Evolutionary conservation across 768 basidiomycete species (phyloP).

Genomic region (Amanita thiersii): DNA sequence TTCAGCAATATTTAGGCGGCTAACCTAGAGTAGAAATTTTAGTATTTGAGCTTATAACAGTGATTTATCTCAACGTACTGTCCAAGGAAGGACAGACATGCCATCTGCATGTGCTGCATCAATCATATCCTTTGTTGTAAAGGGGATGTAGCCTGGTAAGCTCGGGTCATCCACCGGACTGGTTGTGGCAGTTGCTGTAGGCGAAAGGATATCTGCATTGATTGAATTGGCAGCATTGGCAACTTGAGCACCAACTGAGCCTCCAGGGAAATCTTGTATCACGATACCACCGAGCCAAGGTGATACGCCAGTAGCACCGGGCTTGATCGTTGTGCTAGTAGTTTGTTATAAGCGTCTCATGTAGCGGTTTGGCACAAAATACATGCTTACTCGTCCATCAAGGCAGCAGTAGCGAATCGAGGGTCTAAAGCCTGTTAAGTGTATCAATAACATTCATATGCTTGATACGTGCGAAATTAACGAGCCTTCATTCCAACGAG

Average conservation of each 20-base stretch:
- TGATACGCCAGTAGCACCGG: conserved; percentile 35
- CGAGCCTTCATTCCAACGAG: conserved; percentile 60
- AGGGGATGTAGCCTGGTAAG: conserved; percentile 37
- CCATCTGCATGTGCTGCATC: conserved; percentile 55
- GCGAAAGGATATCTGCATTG: conserved; percentile 58
- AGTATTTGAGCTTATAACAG: background rate
- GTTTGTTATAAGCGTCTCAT: no score
- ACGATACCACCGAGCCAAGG: conserved; percentile 67
- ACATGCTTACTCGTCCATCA: conserved; percentile 51
- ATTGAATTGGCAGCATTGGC: conserved; percentile 64
- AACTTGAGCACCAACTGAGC: conserved; percentile 46
- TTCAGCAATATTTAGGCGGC: conserved; percentile 53
- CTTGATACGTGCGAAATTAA: background rate
- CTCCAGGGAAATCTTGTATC: conserved; percentile 56
- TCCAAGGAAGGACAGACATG: conserved; percentile 65
- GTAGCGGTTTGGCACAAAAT: background rate
- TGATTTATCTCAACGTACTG: conserved; percentile 32
- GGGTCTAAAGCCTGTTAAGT: conserved; percentile 43
- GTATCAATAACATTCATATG: background rate
- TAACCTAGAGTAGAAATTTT: conserved; percentile 33
- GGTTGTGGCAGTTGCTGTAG: conserved; percentile 34
- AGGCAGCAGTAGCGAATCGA: conserved; percentile 48
- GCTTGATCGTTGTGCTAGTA: conserved; percentile 30
- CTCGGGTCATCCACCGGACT: conserved; percentile 35
- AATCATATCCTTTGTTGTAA: conserved; percentile 65